Evolutionary conservation across 176 grass and related monocot genomes (phyloP).

Genomic region (Chrysopogon serrulatus): DNA sequence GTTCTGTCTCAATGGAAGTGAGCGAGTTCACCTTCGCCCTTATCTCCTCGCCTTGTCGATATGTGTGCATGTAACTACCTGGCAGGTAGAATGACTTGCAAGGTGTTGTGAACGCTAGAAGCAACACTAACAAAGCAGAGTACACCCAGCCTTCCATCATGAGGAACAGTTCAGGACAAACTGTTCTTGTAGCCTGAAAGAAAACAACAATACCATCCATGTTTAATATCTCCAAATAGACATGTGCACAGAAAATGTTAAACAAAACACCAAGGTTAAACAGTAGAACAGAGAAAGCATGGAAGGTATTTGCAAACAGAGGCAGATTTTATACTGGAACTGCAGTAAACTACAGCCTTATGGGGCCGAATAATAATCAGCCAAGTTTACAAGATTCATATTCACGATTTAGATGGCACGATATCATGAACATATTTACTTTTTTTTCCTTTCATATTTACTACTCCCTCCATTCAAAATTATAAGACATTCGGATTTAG

Average conservation of each 20-base stretch:
- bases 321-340: background rate
- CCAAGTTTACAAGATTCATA: constrained; percentile 1
- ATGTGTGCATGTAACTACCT: constrained; percentile 85
- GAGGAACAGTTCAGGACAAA: constrained; percentile 16
- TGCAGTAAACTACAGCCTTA: background rate
- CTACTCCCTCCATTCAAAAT: background rate
- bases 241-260: background rate
- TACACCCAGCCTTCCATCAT: constrained; percentile 47
- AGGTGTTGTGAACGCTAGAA: constrained; percentile 14
- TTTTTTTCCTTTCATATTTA: too few species aligned
- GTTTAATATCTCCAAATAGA: background rate
- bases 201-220: background rate
- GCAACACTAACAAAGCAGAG: constrained; percentile 33
- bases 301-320: background rate
- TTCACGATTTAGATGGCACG: background rate
- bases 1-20: constrained; percentile 84
- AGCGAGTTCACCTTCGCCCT: constrained; percentile 80
- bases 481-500: background rate
- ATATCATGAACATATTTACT: background rate
- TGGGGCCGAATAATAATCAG: background rate
- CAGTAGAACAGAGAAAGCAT: background rate
- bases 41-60: constrained; percentile 45
- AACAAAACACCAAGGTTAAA: background rate
- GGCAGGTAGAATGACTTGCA: constrained; percentile 75
- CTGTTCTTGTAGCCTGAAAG: constrained; percentile 32